Base-by-base conservation (phyloP, 2,329 filamentous ascomycete genomes). In the Calonectria pauciramosa region DNA sequence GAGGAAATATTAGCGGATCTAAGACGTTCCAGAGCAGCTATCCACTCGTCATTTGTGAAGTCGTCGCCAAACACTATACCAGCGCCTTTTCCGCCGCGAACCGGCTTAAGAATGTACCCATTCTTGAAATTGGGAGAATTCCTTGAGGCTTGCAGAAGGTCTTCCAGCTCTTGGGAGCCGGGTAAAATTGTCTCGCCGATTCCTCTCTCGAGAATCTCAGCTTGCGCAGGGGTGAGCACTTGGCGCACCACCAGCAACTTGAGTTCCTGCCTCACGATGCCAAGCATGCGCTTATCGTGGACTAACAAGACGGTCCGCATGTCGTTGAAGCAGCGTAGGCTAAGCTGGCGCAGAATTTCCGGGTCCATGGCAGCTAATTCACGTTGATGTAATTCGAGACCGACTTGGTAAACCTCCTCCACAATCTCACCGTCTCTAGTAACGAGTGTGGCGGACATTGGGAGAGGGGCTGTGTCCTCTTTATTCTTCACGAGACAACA, bases 281-380 rank as follows among this genome's bases (percentile, higher is more conserved):
- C 85, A 0, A 87, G 76, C 84, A 87, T 86, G 3, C 86, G 83
- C 73, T 87, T 87, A 75, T 87, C 86, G 71, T 87, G 86, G 0
- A 85, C 82, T 1, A 87, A 74, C 13, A 87, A 75, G 8, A 87
- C 79, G 0, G 85, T 87, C 0, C 85, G 82, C 76, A 87, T 78
- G 70, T 87, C 85, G 52, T 87, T 87, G 69, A 86, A 84, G 67
- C 86, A 86, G 11, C 83, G 79, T 1, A 86, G 76, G 44, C 82
- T 82, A 28, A 87, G 38, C 54, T 86, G 82, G 0, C 82, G 83
- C 9, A 86, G 73, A 8, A 86, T 76, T 23, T 84, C 80, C 0
- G 79, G 77, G 0, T 80, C 76, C 2, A 87, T 36, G 0, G 76
- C 79, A 1, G 81, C 67, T 0, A 87, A 75, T 75, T 87, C 86